A percentile compares a stretch with the other conserved stretches of the same genome.
Evolutionary conservation across 805 yeast genomes (phyloP).

Genomic region (Candida sonorensis): DNA sequence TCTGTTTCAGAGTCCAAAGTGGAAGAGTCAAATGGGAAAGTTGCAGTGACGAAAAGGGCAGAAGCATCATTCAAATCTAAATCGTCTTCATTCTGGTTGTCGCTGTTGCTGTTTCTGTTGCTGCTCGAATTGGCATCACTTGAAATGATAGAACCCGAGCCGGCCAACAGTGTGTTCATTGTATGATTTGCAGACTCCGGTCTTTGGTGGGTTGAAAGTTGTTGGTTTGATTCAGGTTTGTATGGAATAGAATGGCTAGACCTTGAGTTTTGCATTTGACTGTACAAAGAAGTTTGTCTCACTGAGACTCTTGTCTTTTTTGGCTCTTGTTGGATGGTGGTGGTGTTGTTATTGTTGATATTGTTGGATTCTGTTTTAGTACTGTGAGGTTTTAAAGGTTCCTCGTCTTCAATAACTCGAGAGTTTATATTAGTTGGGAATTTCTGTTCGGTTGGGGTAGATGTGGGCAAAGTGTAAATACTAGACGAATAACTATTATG

Average conservation of each 20-base stretch:
- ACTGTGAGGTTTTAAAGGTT: background rate
- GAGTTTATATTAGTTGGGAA: too few relatives aligned
- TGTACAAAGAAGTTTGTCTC: constrained; percentile 17
- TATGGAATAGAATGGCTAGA: too few relatives aligned
- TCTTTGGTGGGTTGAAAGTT: too few relatives aligned
- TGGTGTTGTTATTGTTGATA: background rate
- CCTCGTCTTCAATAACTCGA: too few relatives aligned
- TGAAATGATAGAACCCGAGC: background rate
- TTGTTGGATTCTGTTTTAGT: background rate
- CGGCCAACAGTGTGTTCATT: background rate
- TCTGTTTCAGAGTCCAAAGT: constrained; percentile 60
- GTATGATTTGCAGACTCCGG: too few relatives aligned
- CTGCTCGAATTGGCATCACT: background rate
- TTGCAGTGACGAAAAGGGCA: constrained; percentile 30
- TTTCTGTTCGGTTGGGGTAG: background rate
- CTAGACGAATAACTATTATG: constrained; percentile 5
- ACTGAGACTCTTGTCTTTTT: constrained; percentile 21
- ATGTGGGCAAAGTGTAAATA: constrained; percentile 4
- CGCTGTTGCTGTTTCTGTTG: background rate
- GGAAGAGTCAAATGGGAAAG: constrained; percentile 29
- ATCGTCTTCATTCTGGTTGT: constrained; percentile 5
- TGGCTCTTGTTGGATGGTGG: too few relatives aligned
- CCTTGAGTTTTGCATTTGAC: too few relatives aligned
- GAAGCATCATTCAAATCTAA: constrained; percentile 27
- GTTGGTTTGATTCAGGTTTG: too few relatives aligned